Base-by-base conservation (phyloP, 495 filamentous ascomycete genomes). In the Aspergillus homomorphus region DNA sequence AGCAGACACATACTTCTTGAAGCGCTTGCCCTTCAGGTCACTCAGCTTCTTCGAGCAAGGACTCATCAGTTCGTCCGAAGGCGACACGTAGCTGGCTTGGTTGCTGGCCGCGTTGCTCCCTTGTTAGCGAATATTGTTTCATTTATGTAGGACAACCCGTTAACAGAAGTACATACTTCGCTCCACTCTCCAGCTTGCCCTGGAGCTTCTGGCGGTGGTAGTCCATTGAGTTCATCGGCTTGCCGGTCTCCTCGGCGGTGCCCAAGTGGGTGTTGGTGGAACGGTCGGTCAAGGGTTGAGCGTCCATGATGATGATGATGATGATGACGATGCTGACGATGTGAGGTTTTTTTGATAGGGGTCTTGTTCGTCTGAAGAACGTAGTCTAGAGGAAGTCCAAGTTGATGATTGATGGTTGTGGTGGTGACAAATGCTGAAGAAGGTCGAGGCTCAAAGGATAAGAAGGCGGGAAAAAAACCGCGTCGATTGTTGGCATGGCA, bases 31-130 rank as follows among this genome's bases (percentile, higher is more conserved):
- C 77, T 91, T 91, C 69, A 92, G 84, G 48, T 89, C 86, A 53
- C 79, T 87, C 65, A 97, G 74, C 75, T 97, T 97, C 74, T 89
- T 87, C n/a, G 90, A 92, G 73, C 90, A 92, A 16, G 92, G 92
- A 59, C 88, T 91, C 88, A 95, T 88, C 74, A 97, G 90, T 69
- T 84, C 88, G 67, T 97, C 92, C 12, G 90, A 94, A 0, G 92
- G 92, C n/a, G 89, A 94, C 68, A 96, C 77, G 75, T 95, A 97
- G 57, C 82, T 75, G 65, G 84, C 82, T 54, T 84, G 77, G 50
- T 72, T 64, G 21, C 77, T 79, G 45, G 22, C 1, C 15, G 7
- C 21, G 54, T 38, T n/a, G n/a, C n/a, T 30, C 8, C 2, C 1
- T 53, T n/a, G 33, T 53, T 41, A 50, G 45, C n/a, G 56, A 15